Evolutionary conservation across 1,139 yeast species (phyloP).

Genomic region (Saccharomycopsis crataegensis): DNA sequence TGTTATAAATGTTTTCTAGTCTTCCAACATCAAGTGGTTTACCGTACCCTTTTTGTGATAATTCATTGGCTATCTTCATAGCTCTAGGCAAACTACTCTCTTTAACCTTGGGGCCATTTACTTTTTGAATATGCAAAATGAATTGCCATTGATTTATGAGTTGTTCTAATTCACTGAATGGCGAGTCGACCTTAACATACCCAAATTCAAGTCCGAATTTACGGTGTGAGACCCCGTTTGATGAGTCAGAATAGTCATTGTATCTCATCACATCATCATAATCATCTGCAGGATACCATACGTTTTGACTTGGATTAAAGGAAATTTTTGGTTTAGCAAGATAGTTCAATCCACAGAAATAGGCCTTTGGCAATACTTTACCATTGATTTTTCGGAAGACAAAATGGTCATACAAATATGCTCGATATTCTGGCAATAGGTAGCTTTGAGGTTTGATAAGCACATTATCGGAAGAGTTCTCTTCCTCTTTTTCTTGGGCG

Average conservation of each 20-base stretch:
- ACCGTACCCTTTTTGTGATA: conserved; percentile 4
- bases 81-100: too few relatives aligned
- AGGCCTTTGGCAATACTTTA: conserved; percentile 27
- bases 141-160: conserved; percentile 32
- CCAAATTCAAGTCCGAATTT: conserved; percentile 27
- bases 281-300: background rate
- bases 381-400: conserved; percentile 26
- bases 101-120: too few relatives aligned
- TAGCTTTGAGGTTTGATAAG: conserved; percentile 20
- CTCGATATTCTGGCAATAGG: conserved; percentile 24
- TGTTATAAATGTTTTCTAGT: conserved; percentile 13
- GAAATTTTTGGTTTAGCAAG: conserved; percentile 21
- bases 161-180: conserved; percentile 26
- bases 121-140: conserved; percentile 18
- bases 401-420: conserved; percentile 30
- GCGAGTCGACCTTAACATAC: conserved; percentile 25
- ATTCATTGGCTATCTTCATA: too few relatives aligned
- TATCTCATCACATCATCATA: background rate
- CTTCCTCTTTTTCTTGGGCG: background rate
- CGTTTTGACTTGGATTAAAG: background rate
- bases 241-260: background rate
- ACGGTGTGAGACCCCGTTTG: conserved; percentile 7
- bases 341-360: conserved; percentile 27
- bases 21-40: conserved; percentile 18
- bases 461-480: conserved; percentile 18